phyloP scores from a whole-genome alignment of 108 stramenopile genomes.

The Skeletonema grethae region DNA sequence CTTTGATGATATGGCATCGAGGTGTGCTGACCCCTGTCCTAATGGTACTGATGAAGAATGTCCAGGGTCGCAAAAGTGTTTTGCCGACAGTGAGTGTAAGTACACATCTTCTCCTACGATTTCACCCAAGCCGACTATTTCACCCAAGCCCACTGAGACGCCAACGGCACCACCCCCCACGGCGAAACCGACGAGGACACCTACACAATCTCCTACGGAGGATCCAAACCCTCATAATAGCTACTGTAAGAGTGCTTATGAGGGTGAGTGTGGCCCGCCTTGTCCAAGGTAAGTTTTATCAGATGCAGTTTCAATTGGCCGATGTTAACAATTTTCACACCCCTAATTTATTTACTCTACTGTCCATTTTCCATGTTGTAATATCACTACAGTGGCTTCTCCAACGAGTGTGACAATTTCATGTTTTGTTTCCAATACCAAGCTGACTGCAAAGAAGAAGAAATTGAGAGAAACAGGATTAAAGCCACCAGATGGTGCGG shows the following conservation, averaged over 20 bases:
- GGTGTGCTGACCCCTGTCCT: slow-evolving; percentile 39
- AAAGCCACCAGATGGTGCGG: neutral
- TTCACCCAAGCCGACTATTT: neutral
- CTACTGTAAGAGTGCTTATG: slow-evolving; percentile 24
- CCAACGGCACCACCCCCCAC: neutral
- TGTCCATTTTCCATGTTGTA: neutral
- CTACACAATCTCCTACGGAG: slow-evolving; percentile 24
- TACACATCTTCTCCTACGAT: neutral
- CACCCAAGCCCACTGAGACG: neutral
- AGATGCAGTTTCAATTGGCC: neutral
- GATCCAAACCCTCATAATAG: slow-evolving; percentile 23
- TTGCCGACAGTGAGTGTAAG: slow-evolving; percentile 36
- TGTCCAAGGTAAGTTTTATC: slow-evolving; percentile 10
- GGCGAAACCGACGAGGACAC: neutral
- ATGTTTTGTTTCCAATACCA: neutral
- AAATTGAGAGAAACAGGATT: neutral
- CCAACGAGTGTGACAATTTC: neutral
- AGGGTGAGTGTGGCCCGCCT: slow-evolving; percentile 30
- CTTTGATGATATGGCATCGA: slow-evolving; percentile 40
- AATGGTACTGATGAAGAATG: slow-evolving; percentile 28
- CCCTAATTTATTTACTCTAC: neutral
- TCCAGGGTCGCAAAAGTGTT: slow-evolving; percentile 34
- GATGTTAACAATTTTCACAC: neutral
- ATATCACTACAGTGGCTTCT: neutral
- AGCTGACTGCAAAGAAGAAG: neutral